Evolutionary conservation across 78 protist species (phyloP).

Genomic region (Acrasis kona): DNA sequence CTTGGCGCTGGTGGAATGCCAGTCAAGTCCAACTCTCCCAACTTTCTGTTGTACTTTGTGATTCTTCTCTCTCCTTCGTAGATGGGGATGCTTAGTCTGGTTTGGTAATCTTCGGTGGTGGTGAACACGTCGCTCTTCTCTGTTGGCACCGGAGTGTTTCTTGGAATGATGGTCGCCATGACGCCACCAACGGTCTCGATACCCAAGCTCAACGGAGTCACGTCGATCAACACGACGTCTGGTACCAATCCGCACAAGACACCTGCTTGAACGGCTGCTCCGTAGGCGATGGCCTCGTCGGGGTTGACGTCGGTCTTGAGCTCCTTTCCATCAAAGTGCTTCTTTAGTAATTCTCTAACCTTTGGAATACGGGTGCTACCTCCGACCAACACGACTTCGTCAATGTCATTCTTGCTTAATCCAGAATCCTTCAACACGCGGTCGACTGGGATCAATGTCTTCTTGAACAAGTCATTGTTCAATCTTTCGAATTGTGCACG

Average conservation of each 20-base stretch:
- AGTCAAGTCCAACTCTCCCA: constrained; percentile 88
- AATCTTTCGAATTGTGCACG: constrained; percentile 99
- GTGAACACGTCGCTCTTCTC: not conserved
- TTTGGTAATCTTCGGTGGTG: constrained; percentile 75
- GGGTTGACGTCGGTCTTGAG: constrained; percentile 94
- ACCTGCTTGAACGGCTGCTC: constrained; percentile 99
- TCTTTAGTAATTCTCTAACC: constrained; percentile 86
- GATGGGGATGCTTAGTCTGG: constrained; percentile 78
- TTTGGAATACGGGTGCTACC: constrained; percentile 99
- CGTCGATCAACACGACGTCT: constrained; percentile 77
- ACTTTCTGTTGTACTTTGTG: constrained; percentile 81
- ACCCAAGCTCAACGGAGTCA: constrained; percentile 94
- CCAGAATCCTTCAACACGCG: constrained; percentile 86
- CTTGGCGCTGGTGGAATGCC: constrained; percentile 97
- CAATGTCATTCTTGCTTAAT: constrained; percentile 73
- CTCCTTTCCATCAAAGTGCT: constrained; percentile 97
- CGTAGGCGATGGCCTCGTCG: constrained; percentile 97
- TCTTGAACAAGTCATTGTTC: constrained; percentile 88
- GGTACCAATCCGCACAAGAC: constrained; percentile 64
- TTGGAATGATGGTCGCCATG: constrained; percentile 92
- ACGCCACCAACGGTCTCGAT: constrained; percentile 98
- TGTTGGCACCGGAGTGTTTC: constrained; percentile 89
- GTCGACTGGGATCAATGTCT: constrained; percentile 82
- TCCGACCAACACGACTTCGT: constrained; percentile 98
- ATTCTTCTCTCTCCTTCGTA: constrained; percentile 83